Evolutionary conservation across 1,139 yeast species (phyloP).

Genomic region (Sugiyamaella xylanicola): DNA sequence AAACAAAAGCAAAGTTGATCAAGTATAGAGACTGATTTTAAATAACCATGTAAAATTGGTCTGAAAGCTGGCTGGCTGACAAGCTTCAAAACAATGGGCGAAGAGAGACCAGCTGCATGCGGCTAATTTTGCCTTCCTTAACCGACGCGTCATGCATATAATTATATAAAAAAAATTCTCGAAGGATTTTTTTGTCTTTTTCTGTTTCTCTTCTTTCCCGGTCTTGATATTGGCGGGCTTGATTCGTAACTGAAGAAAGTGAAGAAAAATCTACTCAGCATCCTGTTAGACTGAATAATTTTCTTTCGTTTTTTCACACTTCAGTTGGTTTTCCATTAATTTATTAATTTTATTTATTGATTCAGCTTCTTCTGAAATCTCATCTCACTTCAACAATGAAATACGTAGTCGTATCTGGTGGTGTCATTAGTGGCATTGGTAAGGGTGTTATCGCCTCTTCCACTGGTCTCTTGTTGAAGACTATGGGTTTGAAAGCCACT

Average conservation of each 20-base stretch:
- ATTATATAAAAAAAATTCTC: slow-evolving; percentile 10
- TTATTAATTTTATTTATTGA: slow-evolving; percentile 1
- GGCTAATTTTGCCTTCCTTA: not conserved
- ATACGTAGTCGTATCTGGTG: slow-evolving; percentile 99
- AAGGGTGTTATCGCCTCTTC: slow-evolving; percentile 97
- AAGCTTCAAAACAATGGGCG: too few relatives aligned
- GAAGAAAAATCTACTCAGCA: not conserved
- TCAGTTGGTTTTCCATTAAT: slow-evolving; percentile 1
- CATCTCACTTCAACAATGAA: slow-evolving; percentile 58
- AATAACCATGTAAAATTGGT: too few relatives aligned
- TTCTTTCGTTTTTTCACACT: not conserved
- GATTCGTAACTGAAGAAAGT: slow-evolving; percentile 7
- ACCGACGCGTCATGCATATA: slow-evolving; percentile 4
- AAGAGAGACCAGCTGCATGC: not conserved
- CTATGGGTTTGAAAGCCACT: slow-evolving; percentile 91
- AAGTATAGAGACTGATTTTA: too few relatives aligned
- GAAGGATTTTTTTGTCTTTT: slow-evolving; percentile 2
- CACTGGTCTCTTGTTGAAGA: slow-evolving; percentile 91
- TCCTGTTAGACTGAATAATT: not conserved
- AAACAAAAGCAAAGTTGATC: too few relatives aligned
- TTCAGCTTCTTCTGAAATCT: too few relatives aligned
- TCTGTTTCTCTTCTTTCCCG: slow-evolving; percentile 18
- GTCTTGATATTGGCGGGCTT: slow-evolving; percentile 15
- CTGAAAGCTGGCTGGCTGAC: too few relatives aligned
- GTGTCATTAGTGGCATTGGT: slow-evolving; percentile 98